Base-by-base conservation (phyloP, 75 land plant genomes). In the Cryptomeria japonica region DNA sequence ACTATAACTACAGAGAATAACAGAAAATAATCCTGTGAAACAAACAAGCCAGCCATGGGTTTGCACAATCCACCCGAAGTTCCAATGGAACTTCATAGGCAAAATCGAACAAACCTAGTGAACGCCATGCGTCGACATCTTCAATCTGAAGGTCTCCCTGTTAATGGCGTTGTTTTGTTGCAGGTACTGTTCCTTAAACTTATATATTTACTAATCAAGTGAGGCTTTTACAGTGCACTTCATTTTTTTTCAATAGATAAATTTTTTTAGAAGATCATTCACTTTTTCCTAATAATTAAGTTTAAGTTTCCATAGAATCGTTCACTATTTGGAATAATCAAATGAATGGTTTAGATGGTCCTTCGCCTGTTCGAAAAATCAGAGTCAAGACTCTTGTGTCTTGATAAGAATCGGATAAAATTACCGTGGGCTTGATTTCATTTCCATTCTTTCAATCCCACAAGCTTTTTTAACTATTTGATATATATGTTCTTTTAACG, bases 71-170 rank as follows among this genome's bases (percentile, higher is more conserved):
- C 96, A 38, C 92, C 93, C 37, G 84, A 61, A 37, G 92, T 95
- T 73, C 89, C 94, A 1, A 89, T 93, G 96, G 94, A 94, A 83
- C 94, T 95, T 73, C 93, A 95, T 92, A 86, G 78, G 61, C 37
- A 46, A 87, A 97, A 95, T 90, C 90, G 98, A 42, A 47, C 87
- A 16, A 97, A 95, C 83, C 92, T 95, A 87, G 28, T 90, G 28
- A 34, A 85, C 3, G 87, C 90, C 58, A 83, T 97, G 78, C 89
- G 92, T 14, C 80, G 87, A 13, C 89, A 94, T 70, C 93, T 97
- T 82, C 41, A 91, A 28, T 64, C 88, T 31, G 84, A 91, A 32
- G 83, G 91, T 53, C 92, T 86, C 39, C 91, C 93, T 31, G 73
- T 89, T 46, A 89, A 85, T 44, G 98, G 98, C 18, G 76, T 94